A percentile compares a stretch with the other conserved stretches of the same genome.
Evolutionary conservation across 768 basidiomycete species (phyloP).

Genomic region (Russula ochroleuca): DNA sequence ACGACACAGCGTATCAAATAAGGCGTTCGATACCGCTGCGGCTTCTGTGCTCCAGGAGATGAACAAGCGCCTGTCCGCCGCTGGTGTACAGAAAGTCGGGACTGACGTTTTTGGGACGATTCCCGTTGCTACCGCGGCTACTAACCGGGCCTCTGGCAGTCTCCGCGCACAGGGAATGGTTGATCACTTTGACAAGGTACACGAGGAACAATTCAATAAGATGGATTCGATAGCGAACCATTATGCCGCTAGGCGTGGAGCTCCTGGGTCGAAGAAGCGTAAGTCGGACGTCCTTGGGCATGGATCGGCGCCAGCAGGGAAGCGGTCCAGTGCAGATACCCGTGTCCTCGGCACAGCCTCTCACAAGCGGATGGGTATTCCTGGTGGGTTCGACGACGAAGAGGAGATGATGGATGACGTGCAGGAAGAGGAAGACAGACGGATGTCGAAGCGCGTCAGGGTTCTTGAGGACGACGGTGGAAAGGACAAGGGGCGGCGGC

Average conservation of each 20-base stretch:
- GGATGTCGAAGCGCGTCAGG: conserved; percentile 45
- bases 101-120: conserved; percentile 42
- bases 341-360: conserved; percentile 48
- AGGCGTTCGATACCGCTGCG: conserved; percentile 63
- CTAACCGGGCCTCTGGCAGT: conserved; percentile 8
- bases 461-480: conserved; percentile 37
- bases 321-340: conserved; percentile 37
- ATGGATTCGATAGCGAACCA: conserved; percentile 71
- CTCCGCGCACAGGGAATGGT: conserved; percentile 8
- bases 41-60: conserved; percentile 77
- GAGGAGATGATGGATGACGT: conserved; percentile 39
- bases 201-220: conserved; percentile 62
- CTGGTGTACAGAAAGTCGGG: conserved; percentile 50
- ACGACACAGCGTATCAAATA: conserved; percentile 55
- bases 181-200: conserved; percentile 51
- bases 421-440: conserved; percentile 37
- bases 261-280: conserved; percentile 37
- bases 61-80: conserved; percentile 62
- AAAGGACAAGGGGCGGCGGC: conserved; percentile 35
- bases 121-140: neutral
- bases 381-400: conserved; percentile 56
- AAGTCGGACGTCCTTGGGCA: conserved; percentile 52
- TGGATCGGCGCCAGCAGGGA: conserved; percentile 31
- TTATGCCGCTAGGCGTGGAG: conserved; percentile 43
- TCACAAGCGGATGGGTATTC: conserved; percentile 42